A percentile compares a stretch with the other conserved stretches of the same genome.
Evolutionary conservation across 768 basidiomycete species (phyloP).

Genomic region (Lepiota subincarnata): DNA sequence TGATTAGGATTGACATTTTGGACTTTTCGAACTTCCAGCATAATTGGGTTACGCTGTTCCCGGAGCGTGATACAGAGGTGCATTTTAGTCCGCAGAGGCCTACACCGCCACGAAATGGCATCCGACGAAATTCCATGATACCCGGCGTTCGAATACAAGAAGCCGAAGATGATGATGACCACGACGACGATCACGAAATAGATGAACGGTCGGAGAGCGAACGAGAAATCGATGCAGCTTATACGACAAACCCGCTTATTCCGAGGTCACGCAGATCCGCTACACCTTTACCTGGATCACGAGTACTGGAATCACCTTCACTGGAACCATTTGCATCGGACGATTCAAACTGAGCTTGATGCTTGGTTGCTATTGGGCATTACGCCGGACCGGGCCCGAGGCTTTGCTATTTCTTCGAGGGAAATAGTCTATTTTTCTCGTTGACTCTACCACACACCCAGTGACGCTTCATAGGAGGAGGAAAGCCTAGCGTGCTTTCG

Average conservation of each 20-base stretch:
- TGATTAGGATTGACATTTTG: constrained; percentile 21
- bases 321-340: no score
- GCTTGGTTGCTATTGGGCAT: not conserved
- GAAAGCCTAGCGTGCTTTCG: no score
- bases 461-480: no score
- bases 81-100: not conserved
- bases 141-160: not conserved
- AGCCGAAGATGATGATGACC: not conserved
- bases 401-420: no score
- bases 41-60: constrained; percentile 1
- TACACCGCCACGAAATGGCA: not conserved
- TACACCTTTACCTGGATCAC: not conserved
- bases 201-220: not conserved
- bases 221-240: not conserved
- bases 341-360: not conserved
- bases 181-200: not conserved
- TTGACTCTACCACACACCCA: no score
- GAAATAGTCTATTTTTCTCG: no score
- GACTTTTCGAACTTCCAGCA: constrained; percentile 11
- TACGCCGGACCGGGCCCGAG: no score
- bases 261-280: not conserved
- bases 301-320: not conserved
- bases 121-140: not conserved
- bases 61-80: not conserved
- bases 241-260: not conserved